These are phyloP conservation scores for Saccharomycopsis sp. DNA, from an alignment of 805 yeast species.

Conservation along the genomic window DNA sequence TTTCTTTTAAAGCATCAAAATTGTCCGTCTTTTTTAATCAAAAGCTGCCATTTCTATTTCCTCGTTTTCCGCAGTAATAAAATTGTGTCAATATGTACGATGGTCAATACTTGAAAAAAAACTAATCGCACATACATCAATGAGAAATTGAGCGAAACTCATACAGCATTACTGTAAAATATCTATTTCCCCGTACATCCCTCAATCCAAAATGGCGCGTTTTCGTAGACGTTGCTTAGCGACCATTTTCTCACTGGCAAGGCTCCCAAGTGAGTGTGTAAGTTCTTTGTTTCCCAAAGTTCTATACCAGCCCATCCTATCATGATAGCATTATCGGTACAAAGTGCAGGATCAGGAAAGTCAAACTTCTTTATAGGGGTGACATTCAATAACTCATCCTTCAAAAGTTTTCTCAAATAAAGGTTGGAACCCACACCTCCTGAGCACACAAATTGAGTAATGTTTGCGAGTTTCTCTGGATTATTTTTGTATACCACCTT, in stretches of 20 bases:
- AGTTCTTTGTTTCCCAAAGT: conserved; percentile 48
- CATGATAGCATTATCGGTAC: conserved; percentile 96
- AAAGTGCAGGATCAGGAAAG: conserved; percentile 64
- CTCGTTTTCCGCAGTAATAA: too few relatives aligned
- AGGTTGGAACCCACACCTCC: conserved; percentile 92
- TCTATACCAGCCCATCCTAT: conserved; percentile 97
- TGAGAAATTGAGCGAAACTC: too few relatives aligned
- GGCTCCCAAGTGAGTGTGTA: conserved; percentile 44
- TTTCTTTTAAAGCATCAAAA: too few relatives aligned
- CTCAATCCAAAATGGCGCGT: not conserved
- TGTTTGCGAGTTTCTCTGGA: conserved; percentile 36
- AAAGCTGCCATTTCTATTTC: too few relatives aligned
- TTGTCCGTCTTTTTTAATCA: too few relatives aligned
- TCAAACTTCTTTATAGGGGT: conserved; percentile 37
- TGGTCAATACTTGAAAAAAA: too few relatives aligned
- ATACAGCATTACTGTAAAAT: not conserved
- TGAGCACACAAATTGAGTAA: conserved; percentile 63
- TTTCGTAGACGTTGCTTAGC: conserved; percentile 36
- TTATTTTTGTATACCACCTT: conserved; percentile 40
- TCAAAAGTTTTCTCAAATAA: conserved; percentile 44
- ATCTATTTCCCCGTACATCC: conserved; percentile 3
- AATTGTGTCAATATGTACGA: too few relatives aligned
- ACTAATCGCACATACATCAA: not conserved
- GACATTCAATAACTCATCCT: conserved; percentile 29
- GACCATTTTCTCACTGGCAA: conserved; percentile 85